These are phyloP conservation scores for Mycena metata DNA, from an alignment of 768 basidiomycete species.

Conservation along the genomic window DNA sequence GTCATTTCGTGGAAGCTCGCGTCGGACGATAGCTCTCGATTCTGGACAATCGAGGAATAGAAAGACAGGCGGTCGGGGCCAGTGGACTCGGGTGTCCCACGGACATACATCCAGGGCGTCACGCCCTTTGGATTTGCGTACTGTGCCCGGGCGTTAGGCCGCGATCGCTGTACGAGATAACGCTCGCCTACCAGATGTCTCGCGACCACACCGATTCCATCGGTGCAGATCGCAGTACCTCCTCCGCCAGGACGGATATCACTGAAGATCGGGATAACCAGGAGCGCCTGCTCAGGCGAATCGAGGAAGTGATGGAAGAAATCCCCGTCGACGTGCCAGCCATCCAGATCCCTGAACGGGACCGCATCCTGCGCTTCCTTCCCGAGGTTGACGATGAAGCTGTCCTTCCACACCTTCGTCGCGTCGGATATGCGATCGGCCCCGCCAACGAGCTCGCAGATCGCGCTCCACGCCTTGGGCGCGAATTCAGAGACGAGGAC, in stretches of 20 bases:
- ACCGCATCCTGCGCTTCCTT: slow-evolving; percentile 53
- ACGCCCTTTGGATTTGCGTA: slow-evolving; percentile 33
- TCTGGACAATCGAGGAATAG: slow-evolving; percentile 56
- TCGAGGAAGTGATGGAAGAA: slow-evolving; percentile 75
- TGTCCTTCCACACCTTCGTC: slow-evolving; percentile 67
- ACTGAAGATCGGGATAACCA: slow-evolving; percentile 73
- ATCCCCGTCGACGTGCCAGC: slow-evolving; percentile 77
- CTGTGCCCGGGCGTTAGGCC: neutral
- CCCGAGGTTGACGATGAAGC: slow-evolving; percentile 75
- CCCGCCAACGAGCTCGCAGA: slow-evolving; percentile 71
- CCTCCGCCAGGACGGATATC: slow-evolving; percentile 69
- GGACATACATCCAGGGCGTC: slow-evolving; percentile 37
- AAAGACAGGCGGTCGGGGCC: slow-evolving; percentile 27
- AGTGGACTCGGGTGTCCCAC: slow-evolving; percentile 30
- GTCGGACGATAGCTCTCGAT: slow-evolving; percentile 49
- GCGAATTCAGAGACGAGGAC: slow-evolving; percentile 63
- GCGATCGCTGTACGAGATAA: neutral
- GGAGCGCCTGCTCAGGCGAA: slow-evolving; percentile 74
- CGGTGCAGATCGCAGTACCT: slow-evolving; percentile 71
- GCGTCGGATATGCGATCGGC: slow-evolving; percentile 68
- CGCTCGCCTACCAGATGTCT: slow-evolving; percentile 55
- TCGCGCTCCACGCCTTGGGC: slow-evolving; percentile 73
- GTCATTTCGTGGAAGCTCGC: slow-evolving; percentile 67
- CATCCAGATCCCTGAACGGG: slow-evolving; percentile 62
- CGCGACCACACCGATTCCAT: slow-evolving; percentile 65